Percentiles rank a stretch among this genome's conserved stretches.
These are phyloP conservation scores for Bertia moriformis DNA, from an alignment of 2,329 filamentous ascomycete genomes.

Conservation along the genomic window DNA sequence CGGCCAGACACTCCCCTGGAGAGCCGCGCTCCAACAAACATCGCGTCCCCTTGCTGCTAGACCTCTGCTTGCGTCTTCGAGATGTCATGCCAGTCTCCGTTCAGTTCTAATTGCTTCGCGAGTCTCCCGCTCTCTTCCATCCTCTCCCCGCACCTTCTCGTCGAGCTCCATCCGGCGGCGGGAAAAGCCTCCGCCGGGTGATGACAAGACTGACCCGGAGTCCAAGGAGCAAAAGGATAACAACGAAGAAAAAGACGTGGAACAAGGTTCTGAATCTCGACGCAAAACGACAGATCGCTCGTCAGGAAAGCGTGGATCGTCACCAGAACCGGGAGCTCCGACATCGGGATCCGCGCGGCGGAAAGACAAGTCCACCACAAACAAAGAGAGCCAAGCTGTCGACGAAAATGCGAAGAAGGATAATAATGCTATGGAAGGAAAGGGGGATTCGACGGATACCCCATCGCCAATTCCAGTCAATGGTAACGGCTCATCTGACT, in stretches of 20 bases:
- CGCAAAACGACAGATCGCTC: neutral
- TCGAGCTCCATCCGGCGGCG: neutral
- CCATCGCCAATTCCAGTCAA: neutral
- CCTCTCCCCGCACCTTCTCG: neutral
- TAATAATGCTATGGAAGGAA: neutral
- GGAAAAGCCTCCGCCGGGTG: neutral
- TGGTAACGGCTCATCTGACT: neutral
- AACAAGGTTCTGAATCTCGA: neutral
- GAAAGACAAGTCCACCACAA: neutral
- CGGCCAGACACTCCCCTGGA: slow-evolving; percentile 1
- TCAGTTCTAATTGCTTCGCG: neutral
- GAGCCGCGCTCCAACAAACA: slow-evolving; percentile 1
- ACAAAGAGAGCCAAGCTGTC: neutral
- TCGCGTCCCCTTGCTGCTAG: neutral
- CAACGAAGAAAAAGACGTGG: neutral
- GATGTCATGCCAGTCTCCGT: neutral
- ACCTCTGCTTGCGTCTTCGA: neutral
- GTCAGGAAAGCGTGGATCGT: too few relatives aligned
- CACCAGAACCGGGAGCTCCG: neutral
- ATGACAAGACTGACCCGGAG: neutral
- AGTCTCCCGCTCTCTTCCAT: neutral
- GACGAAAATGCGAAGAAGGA: neutral
- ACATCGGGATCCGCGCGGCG: neutral
- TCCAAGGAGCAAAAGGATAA: neutral
- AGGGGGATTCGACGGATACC: neutral